Evolutionary conservation across 164 flowering plant genomes (phyloP).

Genomic region (Umbellularia californica): DNA sequence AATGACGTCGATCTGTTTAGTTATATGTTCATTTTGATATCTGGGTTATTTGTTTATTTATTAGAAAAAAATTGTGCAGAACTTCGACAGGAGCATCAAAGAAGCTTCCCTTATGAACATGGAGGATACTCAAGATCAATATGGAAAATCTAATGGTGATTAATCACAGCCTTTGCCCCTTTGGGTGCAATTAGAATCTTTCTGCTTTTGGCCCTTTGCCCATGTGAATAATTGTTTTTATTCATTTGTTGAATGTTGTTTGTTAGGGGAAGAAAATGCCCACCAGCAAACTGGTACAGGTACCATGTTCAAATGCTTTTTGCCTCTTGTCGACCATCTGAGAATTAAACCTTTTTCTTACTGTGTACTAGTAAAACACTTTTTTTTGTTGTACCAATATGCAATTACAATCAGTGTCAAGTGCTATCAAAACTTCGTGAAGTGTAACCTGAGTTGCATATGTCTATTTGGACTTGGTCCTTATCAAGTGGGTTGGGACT

Average conservation of each 20-base stretch:
- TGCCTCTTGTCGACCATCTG: not conserved
- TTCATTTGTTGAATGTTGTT: not conserved
- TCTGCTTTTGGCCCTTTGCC: not conserved
- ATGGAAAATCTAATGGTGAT: conserved; percentile 28
- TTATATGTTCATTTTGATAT: not conserved
- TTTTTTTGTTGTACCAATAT: not conserved
- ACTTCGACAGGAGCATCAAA: not conserved
- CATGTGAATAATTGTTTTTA: not conserved
- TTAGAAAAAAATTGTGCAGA: not conserved
- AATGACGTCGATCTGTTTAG: not conserved
- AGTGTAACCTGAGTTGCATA: no score
- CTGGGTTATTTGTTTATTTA: not conserved
- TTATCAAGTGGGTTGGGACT: no score
- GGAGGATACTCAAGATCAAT: conserved; percentile 40
- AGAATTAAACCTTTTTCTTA: not conserved
- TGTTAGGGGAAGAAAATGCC: not conserved
- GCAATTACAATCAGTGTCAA: not conserved
- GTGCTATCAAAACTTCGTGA: not conserved
- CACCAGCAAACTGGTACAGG: conserved; percentile 2
- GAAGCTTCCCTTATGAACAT: conserved; percentile 16
- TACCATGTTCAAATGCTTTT: not conserved
- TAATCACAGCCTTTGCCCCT: not conserved
- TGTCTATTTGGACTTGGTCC: no score
- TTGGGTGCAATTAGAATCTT: not conserved
- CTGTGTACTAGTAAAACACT: not conserved